A percentile compares a stretch with the other conserved stretches of the same genome.
Conservation (phyloP, 768 basidiomycete genomes). For the Phylloporus rhodoxanthus region DNA sequence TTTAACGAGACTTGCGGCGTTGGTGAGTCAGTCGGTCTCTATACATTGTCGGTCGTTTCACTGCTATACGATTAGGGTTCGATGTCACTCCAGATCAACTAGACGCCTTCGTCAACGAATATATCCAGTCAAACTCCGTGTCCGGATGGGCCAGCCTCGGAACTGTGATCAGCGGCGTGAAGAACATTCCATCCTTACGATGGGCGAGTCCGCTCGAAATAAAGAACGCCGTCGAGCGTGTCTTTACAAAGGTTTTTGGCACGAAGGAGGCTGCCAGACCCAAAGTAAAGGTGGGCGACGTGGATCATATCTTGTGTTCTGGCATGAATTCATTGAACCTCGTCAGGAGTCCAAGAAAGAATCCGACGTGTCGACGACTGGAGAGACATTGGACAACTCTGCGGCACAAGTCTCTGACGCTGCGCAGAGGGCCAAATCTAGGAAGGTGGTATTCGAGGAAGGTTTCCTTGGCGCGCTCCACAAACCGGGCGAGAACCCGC, state of each 20-base stretch:
- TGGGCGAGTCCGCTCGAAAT: constrained; percentile 85
- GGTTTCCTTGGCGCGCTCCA: constrained; percentile 92
- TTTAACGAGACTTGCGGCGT: constrained; percentile 84
- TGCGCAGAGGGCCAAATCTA: constrained; percentile 32
- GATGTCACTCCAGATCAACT: constrained; percentile 67
- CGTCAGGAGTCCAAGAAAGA: constrained; percentile 49
- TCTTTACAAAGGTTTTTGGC: constrained; percentile 65
- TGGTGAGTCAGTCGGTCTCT: constrained; percentile 46
- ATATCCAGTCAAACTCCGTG: constrained; percentile 49
- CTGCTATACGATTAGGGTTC: constrained; percentile 54
- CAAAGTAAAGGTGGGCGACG: constrained; percentile 53
- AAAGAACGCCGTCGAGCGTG: constrained; percentile 72
- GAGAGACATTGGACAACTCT: constrained; percentile 13
- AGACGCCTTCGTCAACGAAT: constrained; percentile 45
- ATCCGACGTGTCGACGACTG: constrained; percentile 10
- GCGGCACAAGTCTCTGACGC: constrained; percentile 31
- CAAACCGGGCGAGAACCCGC: constrained; percentile 90
- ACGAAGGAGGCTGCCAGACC: constrained; percentile 60
- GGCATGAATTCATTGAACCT: not conserved
- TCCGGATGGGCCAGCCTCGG: constrained; percentile 76
- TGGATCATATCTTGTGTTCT: not conserved
- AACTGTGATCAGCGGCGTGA: constrained; percentile 56
- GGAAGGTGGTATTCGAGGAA: constrained; percentile 79
- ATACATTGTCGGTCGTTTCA: not conserved
- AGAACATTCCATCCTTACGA: constrained; percentile 54